Conservation (phyloP, 2,329 filamentous ascomycete genomes). For the Aspergillus fumigatiaffinis region DNA sequence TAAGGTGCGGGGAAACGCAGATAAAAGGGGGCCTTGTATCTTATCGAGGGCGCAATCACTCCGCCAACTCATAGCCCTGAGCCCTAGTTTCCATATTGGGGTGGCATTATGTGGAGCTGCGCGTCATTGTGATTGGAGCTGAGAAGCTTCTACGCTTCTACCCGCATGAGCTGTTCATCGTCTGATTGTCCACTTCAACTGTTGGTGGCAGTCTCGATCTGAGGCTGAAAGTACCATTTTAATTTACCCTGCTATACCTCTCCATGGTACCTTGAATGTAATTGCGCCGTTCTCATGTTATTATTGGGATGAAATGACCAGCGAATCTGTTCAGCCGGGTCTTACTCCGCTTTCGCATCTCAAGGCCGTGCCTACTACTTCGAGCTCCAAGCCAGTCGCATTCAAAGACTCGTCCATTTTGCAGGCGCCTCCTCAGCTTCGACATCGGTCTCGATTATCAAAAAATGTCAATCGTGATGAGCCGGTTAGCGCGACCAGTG, state of each 20-base stretch:
- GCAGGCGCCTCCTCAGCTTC: constrained; percentile 26
- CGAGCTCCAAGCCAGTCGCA: constrained; percentile 34
- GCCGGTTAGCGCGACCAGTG: constrained; percentile 54
- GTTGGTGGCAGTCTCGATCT: constrained; percentile 1
- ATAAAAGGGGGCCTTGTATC: constrained; percentile 7
- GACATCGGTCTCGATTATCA: constrained; percentile 26
- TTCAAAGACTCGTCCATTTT: constrained; percentile 22
- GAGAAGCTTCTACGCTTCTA: neutral
- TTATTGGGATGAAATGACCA: constrained; percentile 38
- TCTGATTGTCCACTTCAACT: constrained; percentile 6
- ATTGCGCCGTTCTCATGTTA: neutral
- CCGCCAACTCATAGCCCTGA: constrained; percentile 22
- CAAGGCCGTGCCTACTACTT: constrained; percentile 34
- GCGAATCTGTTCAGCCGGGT: constrained; percentile 32
- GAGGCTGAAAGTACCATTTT: constrained; percentile 5
- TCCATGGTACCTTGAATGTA: neutral
- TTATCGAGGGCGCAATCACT: constrained; percentile 3
- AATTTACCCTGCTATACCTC: neutral
- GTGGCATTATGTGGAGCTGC: neutral
- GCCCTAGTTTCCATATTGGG: constrained; percentile 26
- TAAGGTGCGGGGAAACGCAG: constrained; percentile 7
- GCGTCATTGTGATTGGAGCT: neutral
- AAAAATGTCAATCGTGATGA: constrained; percentile 36
- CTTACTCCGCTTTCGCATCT: constrained; percentile 38
- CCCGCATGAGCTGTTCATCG: neutral